Percentiles rank a stretch among this genome's conserved stretches.
Conservation (phyloP, 2,329 filamentous ascomycete species). For the Fusarium tanahbumbuense region DNA sequence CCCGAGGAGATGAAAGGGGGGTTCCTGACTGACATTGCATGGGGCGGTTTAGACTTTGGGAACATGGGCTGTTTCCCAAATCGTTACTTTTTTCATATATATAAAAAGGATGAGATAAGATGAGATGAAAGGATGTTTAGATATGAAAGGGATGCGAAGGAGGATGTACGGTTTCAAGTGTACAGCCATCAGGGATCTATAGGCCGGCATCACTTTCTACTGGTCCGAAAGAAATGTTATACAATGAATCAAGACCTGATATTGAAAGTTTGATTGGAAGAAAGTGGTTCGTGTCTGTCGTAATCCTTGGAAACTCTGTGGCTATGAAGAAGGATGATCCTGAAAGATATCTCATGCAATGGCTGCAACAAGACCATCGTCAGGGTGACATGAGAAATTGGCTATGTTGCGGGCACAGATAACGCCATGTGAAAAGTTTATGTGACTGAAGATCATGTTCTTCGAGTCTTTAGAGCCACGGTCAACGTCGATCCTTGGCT, state of each 20-base stretch:
- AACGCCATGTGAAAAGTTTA: constrained; percentile 16
- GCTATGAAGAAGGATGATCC: neutral
- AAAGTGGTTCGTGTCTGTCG: constrained; percentile 5
- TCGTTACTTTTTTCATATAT: neutral
- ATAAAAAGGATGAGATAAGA: constrained; percentile 1
- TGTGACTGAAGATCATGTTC: neutral
- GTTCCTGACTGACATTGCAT: neutral
- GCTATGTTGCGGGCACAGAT: neutral
- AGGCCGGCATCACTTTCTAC: constrained; percentile 1
- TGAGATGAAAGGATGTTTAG: constrained; percentile 22
- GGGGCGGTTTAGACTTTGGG: constrained; percentile 8
- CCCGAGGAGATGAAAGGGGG: constrained; percentile 3
- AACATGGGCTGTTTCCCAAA: neutral
- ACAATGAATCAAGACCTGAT: neutral
- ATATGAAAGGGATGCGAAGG: constrained; percentile 19
- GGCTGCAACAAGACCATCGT: constrained; percentile 7
- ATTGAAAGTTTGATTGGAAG: neutral
- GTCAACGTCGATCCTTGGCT: constrained; percentile 14
- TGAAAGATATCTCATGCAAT: constrained; percentile 16
- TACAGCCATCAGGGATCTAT: constrained; percentile 2
- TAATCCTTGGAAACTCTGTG: constrained; percentile 2
- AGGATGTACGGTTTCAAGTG: constrained; percentile 32
- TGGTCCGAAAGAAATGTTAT: constrained; percentile 12
- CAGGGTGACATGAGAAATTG: neutral
- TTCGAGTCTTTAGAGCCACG: neutral